Conservation (phyloP, 345 rosid species). For the Euphorbia peplus region DNA sequence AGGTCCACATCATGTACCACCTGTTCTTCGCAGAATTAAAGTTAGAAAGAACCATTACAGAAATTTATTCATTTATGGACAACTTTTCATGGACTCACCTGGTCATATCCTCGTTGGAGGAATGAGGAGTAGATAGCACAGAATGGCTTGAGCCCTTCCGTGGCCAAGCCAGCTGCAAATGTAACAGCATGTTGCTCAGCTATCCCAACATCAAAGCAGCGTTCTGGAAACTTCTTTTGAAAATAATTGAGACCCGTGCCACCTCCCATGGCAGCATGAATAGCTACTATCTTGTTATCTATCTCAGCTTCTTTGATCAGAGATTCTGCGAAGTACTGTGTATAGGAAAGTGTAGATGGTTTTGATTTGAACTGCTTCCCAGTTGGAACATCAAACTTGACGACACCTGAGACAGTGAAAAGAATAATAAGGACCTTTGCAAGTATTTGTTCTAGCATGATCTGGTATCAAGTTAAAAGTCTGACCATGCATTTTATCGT, state of each 20-base stretch:
- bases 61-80: not conserved
- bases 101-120: conserved; percentile 76
- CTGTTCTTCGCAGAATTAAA: conserved; percentile 25
- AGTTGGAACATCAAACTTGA: conserved; percentile 52
- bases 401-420: conserved; percentile 50
- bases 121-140: conserved; percentile 77
- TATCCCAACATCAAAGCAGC: conserved; percentile 79
- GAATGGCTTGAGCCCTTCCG: conserved; percentile 74
- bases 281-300: conserved; percentile 58
- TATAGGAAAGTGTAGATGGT: conserved; percentile 54
- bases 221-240: conserved; percentile 60
- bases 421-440: conserved; percentile 13
- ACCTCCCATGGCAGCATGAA: conserved; percentile 87
- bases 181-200: conserved; percentile 82
- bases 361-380: conserved; percentile 59
- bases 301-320: conserved; percentile 60
- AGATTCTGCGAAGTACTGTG: conserved; percentile 63
- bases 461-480: not conserved
- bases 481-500: conserved; percentile 79
- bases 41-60: conserved; percentile 1
- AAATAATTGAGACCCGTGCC: conserved; percentile 75
- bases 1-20: conserved; percentile 81
- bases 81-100: conserved; percentile 36
- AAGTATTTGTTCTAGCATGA: not conserved
- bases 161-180: conserved; percentile 75